Percentiles rank a stretch among this genome's conserved stretches.
Evolutionary conservation across 1,139 yeast species (phyloP).

Genomic region (Zygosaccharomyces sapae): DNA sequence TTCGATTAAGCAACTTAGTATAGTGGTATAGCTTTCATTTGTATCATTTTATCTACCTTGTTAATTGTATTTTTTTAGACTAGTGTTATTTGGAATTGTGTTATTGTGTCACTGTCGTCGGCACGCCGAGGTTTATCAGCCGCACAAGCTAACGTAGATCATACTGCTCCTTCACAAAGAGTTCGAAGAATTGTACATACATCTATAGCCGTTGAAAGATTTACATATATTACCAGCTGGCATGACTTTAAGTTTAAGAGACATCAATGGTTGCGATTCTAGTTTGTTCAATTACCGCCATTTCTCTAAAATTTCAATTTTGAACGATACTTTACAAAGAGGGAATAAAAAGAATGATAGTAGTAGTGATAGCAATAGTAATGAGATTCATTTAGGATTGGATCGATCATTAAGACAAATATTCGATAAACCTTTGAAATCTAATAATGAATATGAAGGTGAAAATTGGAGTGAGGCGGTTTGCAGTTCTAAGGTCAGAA

Average conservation of each 20-base stretch:
- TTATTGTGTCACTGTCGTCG: background rate
- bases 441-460: slow-evolving; percentile 5
- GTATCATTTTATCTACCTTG: slow-evolving; percentile 9
- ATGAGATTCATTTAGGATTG: background rate
- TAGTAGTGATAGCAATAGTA: background rate
- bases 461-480: slow-evolving; percentile 6
- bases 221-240: background rate
- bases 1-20: slow-evolving; percentile 66
- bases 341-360: background rate
- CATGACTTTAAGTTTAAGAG: slow-evolving; percentile 11
- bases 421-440: slow-evolving; percentile 5
- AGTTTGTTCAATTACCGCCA: slow-evolving; percentile 10
- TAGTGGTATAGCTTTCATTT: slow-evolving; percentile 2
- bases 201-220: background rate
- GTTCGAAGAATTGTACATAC: background rate
- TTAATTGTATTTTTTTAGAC: background rate
- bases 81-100: background rate
- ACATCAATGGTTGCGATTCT: slow-evolving; percentile 9
- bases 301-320: slow-evolving; percentile 11
- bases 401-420: slow-evolving; percentile 4
- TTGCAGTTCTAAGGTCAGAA: slow-evolving; percentile 3
- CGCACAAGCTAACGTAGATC: background rate
- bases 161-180: background rate
- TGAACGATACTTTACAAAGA: slow-evolving; percentile 6
- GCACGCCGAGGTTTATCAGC: background rate